phyloP scores from a whole-genome alignment of 441 rosid genomes.

The Gossypium schwendimanii region DNA sequence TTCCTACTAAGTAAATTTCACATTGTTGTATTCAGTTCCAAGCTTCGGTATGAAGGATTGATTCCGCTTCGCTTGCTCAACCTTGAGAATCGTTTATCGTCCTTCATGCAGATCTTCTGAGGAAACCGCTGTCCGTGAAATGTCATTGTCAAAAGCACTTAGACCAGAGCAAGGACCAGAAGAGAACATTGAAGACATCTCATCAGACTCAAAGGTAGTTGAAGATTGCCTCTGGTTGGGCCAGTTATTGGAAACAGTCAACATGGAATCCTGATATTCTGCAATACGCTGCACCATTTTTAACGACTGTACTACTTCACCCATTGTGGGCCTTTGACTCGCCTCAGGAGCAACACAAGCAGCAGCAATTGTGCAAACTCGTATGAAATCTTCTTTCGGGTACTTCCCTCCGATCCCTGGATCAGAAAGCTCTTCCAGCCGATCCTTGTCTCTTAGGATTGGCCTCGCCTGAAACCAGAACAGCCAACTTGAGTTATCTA shows the following conservation, averaged over 20 bases:
- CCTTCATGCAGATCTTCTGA: constrained; percentile 98
- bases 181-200: constrained; percentile 85
- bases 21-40: constrained; percentile 8
- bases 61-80: constrained; percentile 11
- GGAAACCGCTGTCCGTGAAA: constrained; percentile 68
- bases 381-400: constrained; percentile 85
- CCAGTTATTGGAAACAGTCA: constrained; percentile 33
- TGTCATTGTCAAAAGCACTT: constrained; percentile 65
- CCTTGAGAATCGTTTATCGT: constrained; percentile 34
- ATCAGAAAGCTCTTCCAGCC: constrained; percentile 83
- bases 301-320: constrained; percentile 94
- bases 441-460: constrained; percentile 80
- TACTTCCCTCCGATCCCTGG: constrained; percentile 67
- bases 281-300: constrained; percentile 85
- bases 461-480: constrained; percentile 69
- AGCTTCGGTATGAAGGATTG: constrained; percentile 6
- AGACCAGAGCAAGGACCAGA: constrained; percentile 95
- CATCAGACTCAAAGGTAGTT: constrained; percentile 82
- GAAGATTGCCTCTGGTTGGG: constrained; percentile 77
- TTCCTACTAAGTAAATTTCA: constrained; percentile 12
- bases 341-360: constrained; percentile 96
- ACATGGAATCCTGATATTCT: constrained; percentile 61
- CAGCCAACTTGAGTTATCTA: neutral
- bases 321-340: constrained; percentile 90
- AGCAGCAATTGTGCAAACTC: constrained; percentile 96